These are phyloP conservation scores for Scedosporium apiospermum DNA, from an alignment of 2,329 filamentous ascomycete genomes.

Conservation along the genomic window DNA sequence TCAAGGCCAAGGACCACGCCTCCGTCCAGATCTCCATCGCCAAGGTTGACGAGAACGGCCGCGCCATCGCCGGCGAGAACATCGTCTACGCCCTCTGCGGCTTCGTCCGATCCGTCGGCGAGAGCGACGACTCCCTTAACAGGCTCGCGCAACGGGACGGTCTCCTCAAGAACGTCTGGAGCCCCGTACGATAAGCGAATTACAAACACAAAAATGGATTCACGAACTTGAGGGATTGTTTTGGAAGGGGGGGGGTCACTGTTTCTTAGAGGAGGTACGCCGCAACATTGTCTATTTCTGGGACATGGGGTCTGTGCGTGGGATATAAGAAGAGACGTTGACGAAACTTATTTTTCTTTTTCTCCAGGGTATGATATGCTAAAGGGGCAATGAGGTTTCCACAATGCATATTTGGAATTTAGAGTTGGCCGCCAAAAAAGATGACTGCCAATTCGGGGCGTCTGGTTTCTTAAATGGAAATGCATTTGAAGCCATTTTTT, in stretches of 20 bases:
- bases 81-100: slow-evolving; percentile 95
- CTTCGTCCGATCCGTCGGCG: slow-evolving; percentile 95
- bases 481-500: slow-evolving; percentile 6
- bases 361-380: neutral
- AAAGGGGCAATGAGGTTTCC: slow-evolving; percentile 3
- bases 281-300: neutral
- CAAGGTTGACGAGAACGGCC: slow-evolving; percentile 98
- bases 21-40: slow-evolving; percentile 94
- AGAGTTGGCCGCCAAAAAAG: slow-evolving; percentile 34
- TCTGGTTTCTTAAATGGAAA: slow-evolving; percentile 9
- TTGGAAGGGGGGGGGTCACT: neutral
- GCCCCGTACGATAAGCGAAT: slow-evolving; percentile 51
- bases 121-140: slow-evolving; percentile 96
- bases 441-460: slow-evolving; percentile 10
- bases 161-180: slow-evolving; percentile 96
- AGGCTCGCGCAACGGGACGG: slow-evolving; percentile 91
- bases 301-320: neutral
- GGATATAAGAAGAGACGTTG: neutral
- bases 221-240: neutral
- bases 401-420: slow-evolving; percentile 28
- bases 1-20: slow-evolving; percentile 99
- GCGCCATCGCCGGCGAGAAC: slow-evolving; percentile 88
- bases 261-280: neutral
- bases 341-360: neutral
- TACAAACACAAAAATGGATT: neutral